These are phyloP conservation scores for Dactylonectria estremocensis DNA, from an alignment of 2,329 filamentous ascomycete species.

Conservation along the genomic window DNA sequence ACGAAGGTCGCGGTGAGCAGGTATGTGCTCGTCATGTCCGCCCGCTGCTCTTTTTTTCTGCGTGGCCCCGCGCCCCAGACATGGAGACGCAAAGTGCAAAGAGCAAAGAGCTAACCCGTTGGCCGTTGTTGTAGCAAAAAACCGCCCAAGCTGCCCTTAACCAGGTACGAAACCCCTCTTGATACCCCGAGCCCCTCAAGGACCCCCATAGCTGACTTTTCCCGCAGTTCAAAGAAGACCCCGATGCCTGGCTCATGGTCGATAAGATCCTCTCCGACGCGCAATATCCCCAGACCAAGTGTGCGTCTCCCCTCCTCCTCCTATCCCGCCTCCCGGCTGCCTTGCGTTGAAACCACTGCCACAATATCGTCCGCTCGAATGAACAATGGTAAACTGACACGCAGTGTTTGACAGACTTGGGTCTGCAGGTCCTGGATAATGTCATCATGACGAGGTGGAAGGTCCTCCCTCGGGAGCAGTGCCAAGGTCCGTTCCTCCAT, in stretches of 20 bases:
- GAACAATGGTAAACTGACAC: constrained; percentile 44
- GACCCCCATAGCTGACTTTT: constrained; percentile 36
- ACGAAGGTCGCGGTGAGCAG: constrained; percentile 94
- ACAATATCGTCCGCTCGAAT: constrained; percentile 9
- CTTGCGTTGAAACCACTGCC: neutral
- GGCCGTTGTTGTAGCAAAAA: constrained; percentile 82
- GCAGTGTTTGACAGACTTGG: constrained; percentile 75
- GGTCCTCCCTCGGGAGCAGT: constrained; percentile 95
- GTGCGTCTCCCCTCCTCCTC: constrained; percentile 65
- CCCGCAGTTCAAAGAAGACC: constrained; percentile 95
- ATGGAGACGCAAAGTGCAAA: constrained; percentile 23
- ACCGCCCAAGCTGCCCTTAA: constrained; percentile 93
- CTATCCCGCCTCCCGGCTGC: constrained; percentile 24
- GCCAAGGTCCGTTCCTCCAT: constrained; percentile 74
- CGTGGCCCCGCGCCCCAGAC: constrained; percentile 30
- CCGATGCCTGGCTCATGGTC: constrained; percentile 97
- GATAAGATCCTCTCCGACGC: constrained; percentile 97
- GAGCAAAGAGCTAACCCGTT: constrained; percentile 37
- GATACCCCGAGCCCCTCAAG: neutral
- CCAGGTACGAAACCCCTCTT: constrained; percentile 74
- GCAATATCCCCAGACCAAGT: constrained; percentile 96
- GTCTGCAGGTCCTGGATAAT: constrained; percentile 96
- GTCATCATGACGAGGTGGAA: constrained; percentile 99
- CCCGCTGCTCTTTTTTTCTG: constrained; percentile 32
- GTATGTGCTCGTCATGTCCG: constrained; percentile 65